Conservation (phyloP, 139 green algal genomes). For the Mesotaenium endlicherianum region DNA sequence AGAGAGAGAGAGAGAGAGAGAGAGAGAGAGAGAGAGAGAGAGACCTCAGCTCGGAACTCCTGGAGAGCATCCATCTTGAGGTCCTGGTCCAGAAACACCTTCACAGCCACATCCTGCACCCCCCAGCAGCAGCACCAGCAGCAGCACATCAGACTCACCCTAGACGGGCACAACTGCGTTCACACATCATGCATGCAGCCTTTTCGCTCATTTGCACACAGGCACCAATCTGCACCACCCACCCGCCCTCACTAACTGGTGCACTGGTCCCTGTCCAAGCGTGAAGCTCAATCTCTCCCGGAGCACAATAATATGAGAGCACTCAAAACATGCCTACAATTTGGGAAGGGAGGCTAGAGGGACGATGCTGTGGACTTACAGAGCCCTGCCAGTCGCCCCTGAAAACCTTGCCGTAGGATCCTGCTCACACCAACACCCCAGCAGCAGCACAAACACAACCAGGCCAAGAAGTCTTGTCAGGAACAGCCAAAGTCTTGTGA, state of each 20-base stretch:
- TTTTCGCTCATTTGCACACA: too few relatives aligned
- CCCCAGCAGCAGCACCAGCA: neutral
- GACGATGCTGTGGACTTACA: neutral
- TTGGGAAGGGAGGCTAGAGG: neutral
- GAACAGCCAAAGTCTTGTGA: too few relatives aligned
- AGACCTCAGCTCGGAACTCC: conserved; percentile 18
- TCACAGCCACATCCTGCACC: conserved; percentile 43
- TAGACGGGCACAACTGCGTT: neutral
- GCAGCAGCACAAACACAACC: too few relatives aligned
- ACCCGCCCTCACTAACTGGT: neutral
- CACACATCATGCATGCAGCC: too few relatives aligned
- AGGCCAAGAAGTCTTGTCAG: too few relatives aligned
- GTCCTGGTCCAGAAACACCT: conserved; percentile 50
- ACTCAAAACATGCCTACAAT: neutral
- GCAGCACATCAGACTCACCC: neutral
- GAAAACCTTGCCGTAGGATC: conserved; percentile 26
- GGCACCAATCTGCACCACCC: neutral
- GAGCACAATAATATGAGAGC: neutral
- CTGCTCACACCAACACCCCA: too few relatives aligned
- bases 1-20: neutral
- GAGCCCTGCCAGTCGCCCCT: conserved; percentile 26
- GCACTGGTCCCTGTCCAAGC: neutral
- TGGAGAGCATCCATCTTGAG: conserved; percentile 17
- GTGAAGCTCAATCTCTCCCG: neutral
- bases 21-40: neutral